Evolutionary conservation across 371 early-diverging fungal genomes (phyloP).

Genomic region (Actinomortierella wolfii): DNA sequence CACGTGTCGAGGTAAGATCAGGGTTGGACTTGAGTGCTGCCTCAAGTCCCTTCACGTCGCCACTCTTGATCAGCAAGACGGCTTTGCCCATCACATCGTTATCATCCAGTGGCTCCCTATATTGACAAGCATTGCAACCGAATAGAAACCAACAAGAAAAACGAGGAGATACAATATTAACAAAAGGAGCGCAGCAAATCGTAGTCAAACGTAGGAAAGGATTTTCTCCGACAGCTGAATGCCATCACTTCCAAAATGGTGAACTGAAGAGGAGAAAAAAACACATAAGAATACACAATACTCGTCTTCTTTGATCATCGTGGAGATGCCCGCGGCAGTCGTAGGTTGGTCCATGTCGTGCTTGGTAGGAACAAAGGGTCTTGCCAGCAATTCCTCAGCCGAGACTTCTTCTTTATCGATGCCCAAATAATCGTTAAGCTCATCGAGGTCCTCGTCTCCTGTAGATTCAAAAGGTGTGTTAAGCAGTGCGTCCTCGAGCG

Average conservation of each 20-base stretch:
- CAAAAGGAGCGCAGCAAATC: background rate
- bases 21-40: conserved; percentile 16
- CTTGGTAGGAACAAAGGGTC: conserved; percentile 34
- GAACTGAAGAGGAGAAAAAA: background rate
- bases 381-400: conserved; percentile 35
- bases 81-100: conserved; percentile 17
- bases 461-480: conserved; percentile 2
- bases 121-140: background rate
- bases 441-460: conserved; percentile 39
- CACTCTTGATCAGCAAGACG: conserved; percentile 16
- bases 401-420: conserved; percentile 39
- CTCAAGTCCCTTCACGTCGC: conserved; percentile 15
- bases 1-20: conserved; percentile 12
- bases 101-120: background rate
- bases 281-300: background rate
- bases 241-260: background rate
- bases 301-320: conserved; percentile 19
- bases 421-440: conserved; percentile 35
- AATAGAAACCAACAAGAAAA: background rate
- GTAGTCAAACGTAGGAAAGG: background rate
- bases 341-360: conserved; percentile 12
- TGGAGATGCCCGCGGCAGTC: conserved; percentile 40
- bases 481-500: background rate
- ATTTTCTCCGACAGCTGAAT: too few species aligned
- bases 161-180: background rate